Evolutionary conservation across 441 rosid species (phyloP), one percentile per base, ranked within the genome.

Genomic region (Populus hybrid): DNA sequence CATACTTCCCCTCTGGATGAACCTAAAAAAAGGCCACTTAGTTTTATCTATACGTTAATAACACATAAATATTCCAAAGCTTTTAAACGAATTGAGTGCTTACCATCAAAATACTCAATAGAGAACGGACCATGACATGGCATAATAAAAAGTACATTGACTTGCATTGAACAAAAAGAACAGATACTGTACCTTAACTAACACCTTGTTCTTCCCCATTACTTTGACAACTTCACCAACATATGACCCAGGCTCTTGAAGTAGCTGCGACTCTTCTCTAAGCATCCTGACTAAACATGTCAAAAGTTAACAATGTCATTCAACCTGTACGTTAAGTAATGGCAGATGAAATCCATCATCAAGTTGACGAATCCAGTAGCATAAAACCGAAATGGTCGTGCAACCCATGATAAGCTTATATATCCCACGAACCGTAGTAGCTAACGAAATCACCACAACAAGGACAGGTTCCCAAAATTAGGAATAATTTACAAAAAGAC

Each of bases 181-280:
- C 38, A 69, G 70, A 30, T 24, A 9, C 70, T n/a, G 18, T 86
- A 92, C 99, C 98, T 95, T 95, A 75, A 95, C 98, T 59, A 94
- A 82, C 82, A 95, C 99, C 82, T 92, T 95, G 82, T 94, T 95
- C 82, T 95, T 95, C 4, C 99, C 99, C 99, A 95, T 95, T 10
- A 92, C 95, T 89, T 95, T 95, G 53, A 95, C 99, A 77, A 94
- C 99, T 83, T 95, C 99, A 35, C 99, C 99, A 79, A 95, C 99
- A 86, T 95, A 95, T 66, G 98, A 95, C 19, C 99, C 99, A 64
- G 99, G 99, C 79, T 95, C 99, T 79, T 95, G 99, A 79, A 95
- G 95, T 85, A 95, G 91, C 88, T 95, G 98, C 78, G 91, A 81
- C 82, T 95, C 98, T 86, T 95, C 98, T 82, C 95, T 87, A 32